These are phyloP conservation scores for Gastrolobium bilobum DNA, from an alignment of 306 rosid species.

Conservation along the genomic window DNA sequence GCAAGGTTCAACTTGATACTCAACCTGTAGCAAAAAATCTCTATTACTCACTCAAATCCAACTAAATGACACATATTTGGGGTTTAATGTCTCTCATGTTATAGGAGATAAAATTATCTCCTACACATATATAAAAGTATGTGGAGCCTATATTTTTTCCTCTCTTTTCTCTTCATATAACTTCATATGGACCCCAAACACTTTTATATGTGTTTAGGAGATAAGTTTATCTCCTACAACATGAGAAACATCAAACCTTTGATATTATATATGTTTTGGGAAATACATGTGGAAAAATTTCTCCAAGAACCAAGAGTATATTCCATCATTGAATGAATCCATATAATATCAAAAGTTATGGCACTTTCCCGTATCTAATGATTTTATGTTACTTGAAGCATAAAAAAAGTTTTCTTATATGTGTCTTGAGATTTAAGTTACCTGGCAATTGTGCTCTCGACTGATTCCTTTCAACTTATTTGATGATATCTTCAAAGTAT, in stretches of 20 bases:
- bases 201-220: too few relatives aligned
- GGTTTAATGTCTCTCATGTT: too few relatives aligned
- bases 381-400: background rate
- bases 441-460: conserved; percentile 63
- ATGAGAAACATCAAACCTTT: too few relatives aligned
- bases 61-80: background rate
- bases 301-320: background rate
- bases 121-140: too few relatives aligned
- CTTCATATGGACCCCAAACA: too few relatives aligned
- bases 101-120: too few relatives aligned
- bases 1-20: conserved; percentile 70
- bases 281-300: too few relatives aligned
- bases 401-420: background rate
- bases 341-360: background rate
- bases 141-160: too few relatives aligned
- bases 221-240: too few relatives aligned
- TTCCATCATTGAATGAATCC: too few relatives aligned
- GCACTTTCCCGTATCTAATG: background rate
- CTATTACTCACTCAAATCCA: background rate
- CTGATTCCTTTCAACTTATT: conserved; percentile 34
- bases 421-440: conserved; percentile 40
- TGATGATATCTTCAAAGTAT: conserved; percentile 49
- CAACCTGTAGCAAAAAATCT: conserved; percentile 54
- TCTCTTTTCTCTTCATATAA: too few relatives aligned
- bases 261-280: too few relatives aligned